Evolutionary conservation across 805 yeast species (phyloP), one percentile per base, ranked within the genome.

Genomic region (Metschnikowia proteae): DNA sequence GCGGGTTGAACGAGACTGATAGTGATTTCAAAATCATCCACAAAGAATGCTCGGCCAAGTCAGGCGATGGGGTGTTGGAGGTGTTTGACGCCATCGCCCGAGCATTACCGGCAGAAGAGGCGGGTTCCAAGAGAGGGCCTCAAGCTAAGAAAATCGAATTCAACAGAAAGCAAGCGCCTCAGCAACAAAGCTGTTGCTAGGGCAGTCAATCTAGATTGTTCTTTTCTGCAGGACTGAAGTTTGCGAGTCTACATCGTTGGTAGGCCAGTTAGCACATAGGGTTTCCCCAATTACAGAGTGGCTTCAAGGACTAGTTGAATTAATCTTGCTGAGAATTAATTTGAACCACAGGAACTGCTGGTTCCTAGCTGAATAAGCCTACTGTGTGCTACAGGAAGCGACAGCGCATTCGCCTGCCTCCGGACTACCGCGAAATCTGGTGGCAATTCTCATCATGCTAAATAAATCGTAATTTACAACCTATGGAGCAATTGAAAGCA

Each of bases 41-140:
- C 11, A 52, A 65, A n/a, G 76, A 71, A 56, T 72, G 78, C 54
- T 72, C 76, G 10, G 78, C 78, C 32, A 73, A 73, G 56, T 56
- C 67, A 5, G 76, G 78, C 10, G 74, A 70, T 28, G 76, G 76
- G 0, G 74, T 73, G 2, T 61, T 71, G 60, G 75, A 69, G 22
- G 61, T 72, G 2, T 73, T 73, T 56, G 58, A 66, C 45, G 60
- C 62, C 44, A 68, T 73, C 10, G 78, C 75, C 28, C 55, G 66
- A 36, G 71, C 73, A 2, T 70, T 73, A 50, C 78, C 78, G 1
- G 66, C 71, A 9, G 76, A 73, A 38, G 73, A 72, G 29, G 68
- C 57, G 1, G 62, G 57, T 6, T 35, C 48, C 36, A 53, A 47
- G 23, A 38, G 55, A n/a, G 46, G 49, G 4, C 40, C 40, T 23